A percentile compares a stretch with the other conserved stretches of the same genome.
Evolutionary conservation across 805 yeast species (phyloP).

Genomic region (Schwanniomyces sp.): DNA sequence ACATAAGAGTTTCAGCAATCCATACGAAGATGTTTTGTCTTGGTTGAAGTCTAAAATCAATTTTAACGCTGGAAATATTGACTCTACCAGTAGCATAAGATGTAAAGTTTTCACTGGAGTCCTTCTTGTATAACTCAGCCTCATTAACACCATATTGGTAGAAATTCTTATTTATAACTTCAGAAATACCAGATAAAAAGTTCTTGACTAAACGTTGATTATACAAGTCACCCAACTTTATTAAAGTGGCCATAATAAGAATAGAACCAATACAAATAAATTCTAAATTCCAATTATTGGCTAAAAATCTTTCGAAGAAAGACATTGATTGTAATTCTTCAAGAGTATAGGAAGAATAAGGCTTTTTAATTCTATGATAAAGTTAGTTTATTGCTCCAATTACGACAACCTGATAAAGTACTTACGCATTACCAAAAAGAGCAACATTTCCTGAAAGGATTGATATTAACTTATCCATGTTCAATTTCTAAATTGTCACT

Average conservation of each 20-base stretch:
- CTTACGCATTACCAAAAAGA: not conserved
- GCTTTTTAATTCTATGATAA: constrained; percentile 6
- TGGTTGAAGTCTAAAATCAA: constrained; percentile 64
- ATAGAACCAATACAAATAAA: constrained; percentile 52
- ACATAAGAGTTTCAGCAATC: constrained; percentile 60
- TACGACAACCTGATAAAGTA: not conserved
- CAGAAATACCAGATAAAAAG: constrained; percentile 51
- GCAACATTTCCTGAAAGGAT: not conserved
- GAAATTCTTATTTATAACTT: constrained; percentile 65
- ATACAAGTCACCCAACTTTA: constrained; percentile 56
- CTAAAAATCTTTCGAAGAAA: constrained; percentile 53
- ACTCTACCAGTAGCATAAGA: constrained; percentile 89
- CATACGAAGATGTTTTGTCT: constrained; percentile 78
- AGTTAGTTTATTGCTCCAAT: not conserved
- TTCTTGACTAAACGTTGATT: constrained; percentile 58
- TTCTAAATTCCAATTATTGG: constrained; percentile 81
- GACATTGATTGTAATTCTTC: constrained; percentile 63
- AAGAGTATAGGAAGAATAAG: constrained; percentile 28
- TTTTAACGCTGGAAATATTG: constrained; percentile 62
- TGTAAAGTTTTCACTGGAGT: constrained; percentile 60
- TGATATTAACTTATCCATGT: not conserved
- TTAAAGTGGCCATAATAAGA: constrained; percentile 47
- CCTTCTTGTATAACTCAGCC: constrained; percentile 53
- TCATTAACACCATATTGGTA: constrained; percentile 67
- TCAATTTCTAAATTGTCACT: not conserved